These are phyloP conservation scores for Debaryomyces prosopidis DNA, from an alignment of 805 yeast genomes.

Conservation along the genomic window DNA sequence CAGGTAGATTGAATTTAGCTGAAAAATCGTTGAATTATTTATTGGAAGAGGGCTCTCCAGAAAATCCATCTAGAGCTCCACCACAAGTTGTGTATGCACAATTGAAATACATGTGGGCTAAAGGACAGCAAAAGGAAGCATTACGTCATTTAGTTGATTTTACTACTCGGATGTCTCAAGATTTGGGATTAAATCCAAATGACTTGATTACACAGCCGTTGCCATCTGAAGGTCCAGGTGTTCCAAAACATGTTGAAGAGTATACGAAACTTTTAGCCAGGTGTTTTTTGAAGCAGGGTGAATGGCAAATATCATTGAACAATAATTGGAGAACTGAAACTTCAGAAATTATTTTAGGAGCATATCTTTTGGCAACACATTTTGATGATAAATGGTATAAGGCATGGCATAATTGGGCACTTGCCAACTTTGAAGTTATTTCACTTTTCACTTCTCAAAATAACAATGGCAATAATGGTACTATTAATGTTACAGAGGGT, in stretches of 20 bases:
- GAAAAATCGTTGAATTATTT: slow-evolving; percentile 85
- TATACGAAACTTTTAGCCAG: slow-evolving; percentile 86
- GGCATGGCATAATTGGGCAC: slow-evolving; percentile 99
- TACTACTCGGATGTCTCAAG: slow-evolving; percentile 87
- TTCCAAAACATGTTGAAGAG: slow-evolving; percentile 73
- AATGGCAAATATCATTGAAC: slow-evolving; percentile 89
- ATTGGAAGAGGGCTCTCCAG: slow-evolving; percentile 70
- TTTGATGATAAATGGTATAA: slow-evolving; percentile 93
- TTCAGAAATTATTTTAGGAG: slow-evolving; percentile 84
- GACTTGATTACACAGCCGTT: slow-evolving; percentile 85
- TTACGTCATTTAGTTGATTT: slow-evolving; percentile 82
- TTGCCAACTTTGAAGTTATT: slow-evolving; percentile 94
- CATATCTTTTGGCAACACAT: slow-evolving; percentile 90
- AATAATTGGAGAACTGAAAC: slow-evolving; percentile 75
- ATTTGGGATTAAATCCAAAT: slow-evolving; percentile 81
- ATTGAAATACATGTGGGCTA: slow-evolving; percentile 94
- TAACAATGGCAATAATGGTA: slow-evolving; percentile 14
- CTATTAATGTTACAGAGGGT: slow-evolving; percentile 13
- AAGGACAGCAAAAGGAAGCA: slow-evolving; percentile 86
- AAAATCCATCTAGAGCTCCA: slow-evolving; percentile 74
- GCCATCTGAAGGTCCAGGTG: slow-evolving; percentile 71
- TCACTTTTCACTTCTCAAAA: slow-evolving; percentile 51
- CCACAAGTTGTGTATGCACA: slow-evolving; percentile 98
- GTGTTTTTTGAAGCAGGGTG: slow-evolving; percentile 96
- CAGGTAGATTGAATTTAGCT: slow-evolving; percentile 89